Evolutionary conservation across 2,329 filamentous ascomycete species (phyloP).

Genomic region (Dactylonectria estremocensis): DNA sequence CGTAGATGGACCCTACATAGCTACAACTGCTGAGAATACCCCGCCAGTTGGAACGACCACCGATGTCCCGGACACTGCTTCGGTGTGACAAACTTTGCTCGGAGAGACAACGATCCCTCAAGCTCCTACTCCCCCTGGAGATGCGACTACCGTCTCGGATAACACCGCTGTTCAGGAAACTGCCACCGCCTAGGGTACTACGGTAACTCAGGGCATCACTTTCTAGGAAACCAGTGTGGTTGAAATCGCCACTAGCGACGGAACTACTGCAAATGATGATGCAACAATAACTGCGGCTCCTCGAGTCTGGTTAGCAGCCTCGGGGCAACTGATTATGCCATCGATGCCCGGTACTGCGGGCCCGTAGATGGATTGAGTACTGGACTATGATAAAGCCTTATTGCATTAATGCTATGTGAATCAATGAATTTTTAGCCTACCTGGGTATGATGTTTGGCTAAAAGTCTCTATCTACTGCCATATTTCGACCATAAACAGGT

Average conservation of each 20-base stretch:
- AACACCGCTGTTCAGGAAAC: background rate
- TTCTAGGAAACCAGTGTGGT: background rate
- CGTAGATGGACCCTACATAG: background rate
- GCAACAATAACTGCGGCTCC: slow-evolving; percentile 10
- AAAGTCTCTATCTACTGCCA: too few relatives aligned
- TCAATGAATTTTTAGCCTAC: background rate
- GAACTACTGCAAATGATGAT: slow-evolving; percentile 9
- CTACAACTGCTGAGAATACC: background rate
- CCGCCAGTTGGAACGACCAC: background rate
- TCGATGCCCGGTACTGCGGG: slow-evolving; percentile 9
- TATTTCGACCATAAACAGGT: too few relatives aligned
- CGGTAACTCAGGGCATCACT: background rate
- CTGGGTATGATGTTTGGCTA: too few relatives aligned
- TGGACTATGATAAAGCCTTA: background rate
- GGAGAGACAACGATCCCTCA: background rate
- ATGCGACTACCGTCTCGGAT: background rate
- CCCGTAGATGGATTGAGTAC: background rate
- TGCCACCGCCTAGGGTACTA: background rate
- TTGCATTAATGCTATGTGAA: background rate
- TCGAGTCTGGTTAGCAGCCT: too few relatives aligned
- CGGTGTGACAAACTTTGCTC: too few relatives aligned
- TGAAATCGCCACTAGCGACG: background rate
- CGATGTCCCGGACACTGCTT: background rate
- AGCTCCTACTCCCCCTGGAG: background rate
- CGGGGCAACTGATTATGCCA: slow-evolving; percentile 11